These are phyloP conservation scores for Naganishia onofrii DNA, from an alignment of 768 basidiomycete species.

Conservation along the genomic window DNA sequence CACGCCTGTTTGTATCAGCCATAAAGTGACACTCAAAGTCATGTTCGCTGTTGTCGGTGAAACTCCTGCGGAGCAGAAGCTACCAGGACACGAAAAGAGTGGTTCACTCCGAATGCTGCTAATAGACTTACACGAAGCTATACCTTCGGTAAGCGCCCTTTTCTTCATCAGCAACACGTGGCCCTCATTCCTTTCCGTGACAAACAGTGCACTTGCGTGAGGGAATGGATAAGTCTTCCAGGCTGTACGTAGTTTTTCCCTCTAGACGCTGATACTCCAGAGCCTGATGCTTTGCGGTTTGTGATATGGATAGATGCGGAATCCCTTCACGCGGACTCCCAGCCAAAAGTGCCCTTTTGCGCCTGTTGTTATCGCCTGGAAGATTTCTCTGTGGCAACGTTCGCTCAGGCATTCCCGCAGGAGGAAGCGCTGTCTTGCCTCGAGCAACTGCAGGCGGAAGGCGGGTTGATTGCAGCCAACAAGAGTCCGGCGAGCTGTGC, in stretches of 20 bases:
- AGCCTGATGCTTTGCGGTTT: not conserved
- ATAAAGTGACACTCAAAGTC: not conserved
- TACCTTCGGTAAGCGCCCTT: not conserved
- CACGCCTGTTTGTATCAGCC: not conserved
- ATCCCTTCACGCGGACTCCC: not conserved
- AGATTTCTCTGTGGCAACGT: not conserved
- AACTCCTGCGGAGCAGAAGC: not conserved
- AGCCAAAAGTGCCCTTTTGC: not conserved
- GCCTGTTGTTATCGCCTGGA: not conserved
- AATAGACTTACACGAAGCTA: not conserved
- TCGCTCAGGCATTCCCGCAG: not conserved
- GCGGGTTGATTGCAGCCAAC: not conserved
- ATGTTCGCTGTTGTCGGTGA: not conserved
- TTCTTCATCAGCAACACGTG: not conserved
- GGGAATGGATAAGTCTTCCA: constrained; percentile 2
- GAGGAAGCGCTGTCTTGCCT: not conserved
- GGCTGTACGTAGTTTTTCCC: not conserved
- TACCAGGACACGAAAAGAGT: not conserved
- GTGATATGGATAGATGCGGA: not conserved
- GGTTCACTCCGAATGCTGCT: not conserved
- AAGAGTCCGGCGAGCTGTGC: not conserved
- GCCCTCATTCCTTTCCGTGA: not conserved
- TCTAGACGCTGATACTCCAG: not conserved
- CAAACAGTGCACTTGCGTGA: not conserved
- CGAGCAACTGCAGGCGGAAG: not conserved